phyloP scores from a whole-genome alignment of 371 early-diverging fungal species.

The Mucor velutinosus region DNA sequence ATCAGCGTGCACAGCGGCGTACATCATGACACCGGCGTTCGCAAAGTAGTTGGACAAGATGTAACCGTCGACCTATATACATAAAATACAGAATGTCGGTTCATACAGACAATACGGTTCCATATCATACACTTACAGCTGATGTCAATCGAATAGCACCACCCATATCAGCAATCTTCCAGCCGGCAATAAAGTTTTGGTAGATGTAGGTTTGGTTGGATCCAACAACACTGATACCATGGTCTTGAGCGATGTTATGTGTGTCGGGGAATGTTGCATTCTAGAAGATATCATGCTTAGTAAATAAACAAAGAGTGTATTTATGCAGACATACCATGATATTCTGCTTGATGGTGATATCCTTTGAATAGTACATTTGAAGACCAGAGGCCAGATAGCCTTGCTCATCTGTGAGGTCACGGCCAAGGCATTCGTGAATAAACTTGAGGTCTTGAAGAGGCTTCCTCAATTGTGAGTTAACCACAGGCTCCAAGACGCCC shows the following conservation, averaged over 20 bases:
- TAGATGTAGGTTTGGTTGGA: constrained; percentile 42
- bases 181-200: constrained; percentile 52
- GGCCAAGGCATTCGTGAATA: constrained; percentile 27
- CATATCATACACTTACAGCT: constrained; percentile 21
- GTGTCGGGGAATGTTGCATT: constrained; percentile 46
- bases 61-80: constrained; percentile 37
- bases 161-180: constrained; percentile 47
- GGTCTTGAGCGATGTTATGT: constrained; percentile 37
- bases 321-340: constrained; percentile 30
- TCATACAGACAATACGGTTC: not conserved
- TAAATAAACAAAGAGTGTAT: not conserved
- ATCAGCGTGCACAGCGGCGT: constrained; percentile 41
- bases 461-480: constrained; percentile 19
- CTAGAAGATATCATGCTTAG: constrained; percentile 13
- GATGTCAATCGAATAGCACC: constrained; percentile 49
- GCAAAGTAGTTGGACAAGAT: constrained; percentile 47
- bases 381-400: constrained; percentile 47
- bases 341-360: constrained; percentile 44
- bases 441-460: constrained; percentile 27
- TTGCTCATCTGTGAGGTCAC: constrained; percentile 30
- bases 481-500: constrained; percentile 22
- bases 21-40: constrained; percentile 48
- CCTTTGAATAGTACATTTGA: constrained; percentile 35
- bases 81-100: not conserved
- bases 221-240: constrained; percentile 41